phyloP scores from a whole-genome alignment of 139 green algal species.

The Picochlorum sp. region DNA sequence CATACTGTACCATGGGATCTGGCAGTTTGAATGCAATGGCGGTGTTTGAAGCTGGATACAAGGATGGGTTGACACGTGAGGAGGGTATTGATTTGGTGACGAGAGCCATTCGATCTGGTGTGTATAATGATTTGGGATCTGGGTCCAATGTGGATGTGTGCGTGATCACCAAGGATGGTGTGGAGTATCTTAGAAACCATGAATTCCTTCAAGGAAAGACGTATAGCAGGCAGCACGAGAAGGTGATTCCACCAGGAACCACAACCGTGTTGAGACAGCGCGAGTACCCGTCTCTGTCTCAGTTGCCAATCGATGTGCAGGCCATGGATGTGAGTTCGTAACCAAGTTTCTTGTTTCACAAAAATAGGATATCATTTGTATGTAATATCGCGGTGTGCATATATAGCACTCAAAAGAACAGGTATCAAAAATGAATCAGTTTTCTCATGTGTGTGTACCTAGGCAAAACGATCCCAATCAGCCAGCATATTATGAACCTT shows the following conservation, averaged over 20 bases:
- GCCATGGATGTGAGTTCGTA: no score
- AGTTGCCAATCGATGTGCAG: no score
- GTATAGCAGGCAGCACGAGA: conserved; percentile 68
- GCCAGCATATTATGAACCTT: conserved; percentile 3
- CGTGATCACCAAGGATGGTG: conserved; percentile 81
- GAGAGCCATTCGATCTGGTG: conserved; percentile 62
- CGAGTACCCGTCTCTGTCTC: no score
- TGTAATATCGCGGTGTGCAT: no score
- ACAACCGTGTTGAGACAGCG: conserved; percentile 43
- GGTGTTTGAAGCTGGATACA: conserved; percentile 92
- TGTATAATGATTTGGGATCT: conserved; percentile 95
- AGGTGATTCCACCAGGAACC: conserved; percentile 62
- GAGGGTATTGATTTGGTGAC: conserved; percentile 80
- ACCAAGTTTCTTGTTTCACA: no score
- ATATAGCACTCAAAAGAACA: neutral
- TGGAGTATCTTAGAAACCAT: conserved; percentile 86
- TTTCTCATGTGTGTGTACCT: neutral
- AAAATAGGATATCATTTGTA: no score
- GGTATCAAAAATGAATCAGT: neutral
- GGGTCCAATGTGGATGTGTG: conserved; percentile 97
- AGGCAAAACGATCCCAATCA: conserved; percentile 2
- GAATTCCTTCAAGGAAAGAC: conserved; percentile 82
- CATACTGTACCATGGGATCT: conserved; percentile 95
- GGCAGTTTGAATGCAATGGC: conserved; percentile 95
- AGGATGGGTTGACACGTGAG: conserved; percentile 83